These are phyloP conservation scores for Diutina ranongensis DNA, from an alignment of 1,139 yeast species.

Conservation along the genomic window DNA sequence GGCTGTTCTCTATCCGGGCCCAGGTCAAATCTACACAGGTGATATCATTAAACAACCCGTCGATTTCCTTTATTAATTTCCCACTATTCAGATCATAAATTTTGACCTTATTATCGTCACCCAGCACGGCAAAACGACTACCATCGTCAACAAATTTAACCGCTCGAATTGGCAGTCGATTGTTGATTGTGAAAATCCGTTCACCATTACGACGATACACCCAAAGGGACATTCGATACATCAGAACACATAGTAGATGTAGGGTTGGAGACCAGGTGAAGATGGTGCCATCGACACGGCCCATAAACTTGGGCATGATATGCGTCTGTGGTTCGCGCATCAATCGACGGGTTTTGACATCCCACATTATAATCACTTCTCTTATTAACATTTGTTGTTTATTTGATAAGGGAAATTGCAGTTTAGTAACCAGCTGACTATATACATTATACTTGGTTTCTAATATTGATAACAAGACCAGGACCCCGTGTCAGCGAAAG, in stretches of 20 bases:
- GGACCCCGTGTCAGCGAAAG: conserved; percentile 74
- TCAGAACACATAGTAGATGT: conserved; percentile 39
- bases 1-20: conserved; percentile 7
- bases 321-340: too few relatives aligned
- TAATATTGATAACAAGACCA: conserved; percentile 54
- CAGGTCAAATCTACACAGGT: conserved; percentile 5
- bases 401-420: too few relatives aligned
- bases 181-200: conserved; percentile 38
- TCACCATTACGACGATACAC: conserved; percentile 46
- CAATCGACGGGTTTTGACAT: too few relatives aligned
- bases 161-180: conserved; percentile 21
- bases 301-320: conserved; percentile 17
- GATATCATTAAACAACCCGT: conserved; percentile 13
- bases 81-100: conserved; percentile 42
- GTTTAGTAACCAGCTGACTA: too few relatives aligned
- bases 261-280: conserved; percentile 47
- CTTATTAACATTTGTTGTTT: too few relatives aligned
- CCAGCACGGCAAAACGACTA: conserved; percentile 31
- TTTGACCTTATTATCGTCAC: conserved; percentile 32
- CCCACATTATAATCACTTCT: too few relatives aligned
- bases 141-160: conserved; percentile 29
- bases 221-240: conserved; percentile 37
- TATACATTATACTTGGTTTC: conserved; percentile 8
- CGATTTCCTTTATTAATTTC: conserved; percentile 17
- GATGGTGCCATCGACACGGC: conserved; percentile 29